phyloP scores from a whole-genome alignment of 257 asterid genomes.

The Salvia rosmarinus region DNA sequence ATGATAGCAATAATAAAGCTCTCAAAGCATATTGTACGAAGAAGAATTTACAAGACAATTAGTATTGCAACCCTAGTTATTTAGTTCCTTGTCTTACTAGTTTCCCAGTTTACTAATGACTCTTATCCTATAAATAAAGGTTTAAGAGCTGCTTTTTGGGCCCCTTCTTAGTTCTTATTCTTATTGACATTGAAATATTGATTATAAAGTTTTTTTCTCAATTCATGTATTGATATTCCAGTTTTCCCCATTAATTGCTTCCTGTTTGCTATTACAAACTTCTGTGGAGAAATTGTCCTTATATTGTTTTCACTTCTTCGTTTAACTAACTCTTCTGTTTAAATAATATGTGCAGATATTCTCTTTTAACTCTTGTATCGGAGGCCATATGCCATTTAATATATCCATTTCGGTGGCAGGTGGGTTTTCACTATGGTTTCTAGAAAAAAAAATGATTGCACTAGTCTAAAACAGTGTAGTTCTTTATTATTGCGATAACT shows the following conservation, averaged over 20 bases:
- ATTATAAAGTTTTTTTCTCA: background rate
- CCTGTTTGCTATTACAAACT: background rate
- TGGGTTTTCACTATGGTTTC: constrained; percentile 32
- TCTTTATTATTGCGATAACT: background rate
- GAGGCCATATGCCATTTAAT: constrained; percentile 97
- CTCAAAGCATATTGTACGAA: background rate
- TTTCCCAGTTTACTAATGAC: background rate
- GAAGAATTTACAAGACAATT: background rate
- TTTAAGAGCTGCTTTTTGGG: background rate
- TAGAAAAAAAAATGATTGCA: background rate
- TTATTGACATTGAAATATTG: background rate
- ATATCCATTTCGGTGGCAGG: constrained; percentile 99
- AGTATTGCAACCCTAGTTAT: background rate
- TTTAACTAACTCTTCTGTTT: constrained; percentile 16
- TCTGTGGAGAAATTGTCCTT: background rate
- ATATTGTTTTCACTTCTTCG: constrained; percentile 3
- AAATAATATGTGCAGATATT: constrained; percentile 64
- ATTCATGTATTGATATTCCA: background rate
- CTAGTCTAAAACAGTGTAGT: background rate
- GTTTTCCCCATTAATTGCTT: background rate
- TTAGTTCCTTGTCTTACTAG: background rate
- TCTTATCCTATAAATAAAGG: background rate
- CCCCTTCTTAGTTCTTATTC: background rate
- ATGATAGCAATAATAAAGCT: background rate
- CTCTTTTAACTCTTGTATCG: constrained; percentile 92